Conservation (phyloP, 495 filamentous ascomycete genomes). For the Echria macrotheca region DNA sequence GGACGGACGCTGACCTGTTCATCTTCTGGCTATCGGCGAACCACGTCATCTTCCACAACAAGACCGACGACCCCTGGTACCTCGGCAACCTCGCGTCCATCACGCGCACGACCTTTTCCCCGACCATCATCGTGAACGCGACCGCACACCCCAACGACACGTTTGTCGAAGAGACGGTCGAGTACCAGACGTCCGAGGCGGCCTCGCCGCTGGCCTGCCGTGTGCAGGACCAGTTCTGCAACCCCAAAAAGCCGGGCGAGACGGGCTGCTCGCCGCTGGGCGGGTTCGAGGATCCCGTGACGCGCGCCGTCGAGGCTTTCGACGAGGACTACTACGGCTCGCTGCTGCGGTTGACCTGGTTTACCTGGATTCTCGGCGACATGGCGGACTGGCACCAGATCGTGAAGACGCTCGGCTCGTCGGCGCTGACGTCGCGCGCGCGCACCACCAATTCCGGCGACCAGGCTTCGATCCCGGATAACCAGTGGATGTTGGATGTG, state of each 20-base stretch:
- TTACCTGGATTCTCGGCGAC: not conserved
- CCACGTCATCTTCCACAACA: not conserved
- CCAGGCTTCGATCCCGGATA: not conserved
- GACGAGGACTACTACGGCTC: not conserved
- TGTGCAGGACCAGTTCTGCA: slow-evolving; percentile 8
- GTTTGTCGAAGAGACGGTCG: not conserved
- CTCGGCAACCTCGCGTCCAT: not conserved
- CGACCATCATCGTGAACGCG: not conserved
- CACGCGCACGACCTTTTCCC: not conserved
- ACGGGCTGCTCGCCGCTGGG: slow-evolving; percentile 3
- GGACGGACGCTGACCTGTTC: not conserved
- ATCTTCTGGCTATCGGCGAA: slow-evolving; percentile 9
- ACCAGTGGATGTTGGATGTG: slow-evolving; percentile 11
- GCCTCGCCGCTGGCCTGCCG: slow-evolving; percentile 2
- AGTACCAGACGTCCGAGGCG: not conserved
- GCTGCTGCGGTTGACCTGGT: not conserved
- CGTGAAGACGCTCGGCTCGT: not conserved
- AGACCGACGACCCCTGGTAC: slow-evolving; percentile 6
- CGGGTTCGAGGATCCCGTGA: not conserved
- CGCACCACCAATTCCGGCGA: not conserved
- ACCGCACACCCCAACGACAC: not conserved
- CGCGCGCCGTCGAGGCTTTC: not conserved
- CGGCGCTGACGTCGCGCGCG: not conserved
- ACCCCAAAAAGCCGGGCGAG: not conserved
- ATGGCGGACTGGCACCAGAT: not conserved